phyloP scores from a whole-genome alignment of 805 yeast genomes.

The Candida dajiaensis region DNA sequence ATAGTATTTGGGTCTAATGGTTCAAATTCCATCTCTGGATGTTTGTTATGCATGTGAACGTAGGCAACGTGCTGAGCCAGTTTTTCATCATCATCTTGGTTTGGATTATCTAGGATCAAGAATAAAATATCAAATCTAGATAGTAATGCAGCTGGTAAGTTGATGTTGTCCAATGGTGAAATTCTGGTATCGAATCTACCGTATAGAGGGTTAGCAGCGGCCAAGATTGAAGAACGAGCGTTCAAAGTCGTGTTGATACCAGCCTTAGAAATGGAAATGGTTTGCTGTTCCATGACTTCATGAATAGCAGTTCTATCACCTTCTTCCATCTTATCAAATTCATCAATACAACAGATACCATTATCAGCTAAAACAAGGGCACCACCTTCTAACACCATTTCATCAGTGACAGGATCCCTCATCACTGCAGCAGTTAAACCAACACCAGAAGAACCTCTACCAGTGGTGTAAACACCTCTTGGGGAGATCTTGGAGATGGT shows the following conservation, averaged over 20 bases:
- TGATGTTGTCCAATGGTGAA: constrained; percentile 92
- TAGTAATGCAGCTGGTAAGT: constrained; percentile 90
- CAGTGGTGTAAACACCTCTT: constrained; percentile 94
- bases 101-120: constrained; percentile 79
- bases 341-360: constrained; percentile 98
- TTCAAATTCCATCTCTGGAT: constrained; percentile 69
- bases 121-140: constrained; percentile 92
- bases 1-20: constrained; percentile 77
- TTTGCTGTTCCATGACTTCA: constrained; percentile 99
- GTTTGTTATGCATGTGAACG: constrained; percentile 89
- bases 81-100: constrained; percentile 71
- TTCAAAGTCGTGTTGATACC: constrained; percentile 95
- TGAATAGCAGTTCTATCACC: constrained; percentile 95
- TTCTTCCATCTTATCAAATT: constrained; percentile 98
- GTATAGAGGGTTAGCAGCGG: constrained; percentile 97
- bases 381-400: constrained; percentile 97
- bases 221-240: constrained; percentile 91
- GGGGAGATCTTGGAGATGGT: constrained; percentile 92
- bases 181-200: constrained; percentile 89
- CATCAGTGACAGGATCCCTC: constrained; percentile 99
- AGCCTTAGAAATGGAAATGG: constrained; percentile 94
- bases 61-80: constrained; percentile 92
- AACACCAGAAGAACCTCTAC: constrained; percentile 98
- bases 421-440: constrained; percentile 98
- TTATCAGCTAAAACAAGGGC: constrained; percentile 95